A percentile compares a stretch with the other conserved stretches of the same genome.
phyloP scores from a whole-genome alignment of 1,139 yeast species.

The Pneumocystis carinii region DNA sequence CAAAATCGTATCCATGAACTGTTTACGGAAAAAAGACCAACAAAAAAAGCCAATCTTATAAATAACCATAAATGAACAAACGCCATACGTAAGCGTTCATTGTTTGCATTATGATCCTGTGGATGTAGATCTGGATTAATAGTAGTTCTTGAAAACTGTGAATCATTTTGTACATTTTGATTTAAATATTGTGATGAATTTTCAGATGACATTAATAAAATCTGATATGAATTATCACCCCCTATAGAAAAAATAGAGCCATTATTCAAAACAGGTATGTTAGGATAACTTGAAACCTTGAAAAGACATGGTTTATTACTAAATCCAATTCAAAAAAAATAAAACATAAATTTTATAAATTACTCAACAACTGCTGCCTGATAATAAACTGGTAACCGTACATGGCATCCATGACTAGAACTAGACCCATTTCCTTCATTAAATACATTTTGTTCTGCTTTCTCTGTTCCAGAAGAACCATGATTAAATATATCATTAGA shows the following conservation, averaged over 20 bases:
- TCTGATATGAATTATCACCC: not conserved
- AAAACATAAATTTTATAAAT: not conserved
- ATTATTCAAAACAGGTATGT: not conserved
- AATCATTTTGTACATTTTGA: not conserved
- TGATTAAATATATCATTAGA: not conserved
- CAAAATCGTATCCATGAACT: not conserved
- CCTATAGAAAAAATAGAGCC: not conserved
- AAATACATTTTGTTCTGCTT: not conserved
- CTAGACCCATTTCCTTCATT: not conserved
- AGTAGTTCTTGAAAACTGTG: not conserved
- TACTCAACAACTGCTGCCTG: not conserved
- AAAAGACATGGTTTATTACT: not conserved
- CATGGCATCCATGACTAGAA: not conserved
- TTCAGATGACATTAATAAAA: not conserved
- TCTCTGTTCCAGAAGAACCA: not conserved
- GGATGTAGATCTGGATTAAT: not conserved
- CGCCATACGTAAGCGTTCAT: not conserved
- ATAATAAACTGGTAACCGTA: not conserved
- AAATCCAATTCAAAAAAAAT: not conserved
- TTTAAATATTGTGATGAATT: not conserved
- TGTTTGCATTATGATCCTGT: not conserved
- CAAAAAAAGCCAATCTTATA: not conserved
- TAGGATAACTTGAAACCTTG: not conserved
- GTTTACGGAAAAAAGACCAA: not conserved
- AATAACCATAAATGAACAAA: constrained; percentile 1